These are phyloP conservation scores for Elongisporangium undulatum DNA, from an alignment of 352 stramenopile genomes.

Conservation along the genomic window DNA sequence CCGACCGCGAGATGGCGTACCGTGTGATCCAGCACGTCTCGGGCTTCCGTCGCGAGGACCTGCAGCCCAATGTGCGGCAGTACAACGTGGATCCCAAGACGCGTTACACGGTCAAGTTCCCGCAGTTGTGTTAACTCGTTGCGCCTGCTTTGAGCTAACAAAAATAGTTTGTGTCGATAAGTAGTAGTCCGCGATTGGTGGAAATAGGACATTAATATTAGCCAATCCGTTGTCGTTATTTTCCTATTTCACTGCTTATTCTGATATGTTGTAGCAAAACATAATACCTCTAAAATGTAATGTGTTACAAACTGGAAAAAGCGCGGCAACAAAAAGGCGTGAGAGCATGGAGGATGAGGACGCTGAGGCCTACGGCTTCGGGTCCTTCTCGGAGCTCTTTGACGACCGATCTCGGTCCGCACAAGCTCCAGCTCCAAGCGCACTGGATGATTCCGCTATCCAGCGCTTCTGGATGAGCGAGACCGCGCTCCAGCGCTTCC, in stretches of 20 bases:
- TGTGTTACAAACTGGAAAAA: neutral
- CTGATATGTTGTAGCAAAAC: neutral
- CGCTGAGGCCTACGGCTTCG: conserved; percentile 68
- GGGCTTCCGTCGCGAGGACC: conserved; percentile 61
- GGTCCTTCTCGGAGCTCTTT: conserved; percentile 62
- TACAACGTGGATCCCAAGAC: conserved; percentile 74
- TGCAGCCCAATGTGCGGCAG: conserved; percentile 82
- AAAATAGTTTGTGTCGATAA: neutral
- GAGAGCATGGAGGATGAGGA: conserved; percentile 54
- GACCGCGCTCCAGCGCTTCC: conserved; percentile 29
- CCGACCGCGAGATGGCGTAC: conserved; percentile 74
- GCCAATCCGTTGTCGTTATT: neutral
- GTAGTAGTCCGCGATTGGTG: neutral
- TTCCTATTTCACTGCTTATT: neutral
- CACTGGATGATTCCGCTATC: conserved; percentile 29
- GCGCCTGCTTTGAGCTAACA: neutral
- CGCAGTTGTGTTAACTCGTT: conserved; percentile 33
- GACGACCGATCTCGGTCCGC: conserved; percentile 2
- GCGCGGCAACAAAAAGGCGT: conserved; percentile 3
- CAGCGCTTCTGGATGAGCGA: conserved; percentile 50
- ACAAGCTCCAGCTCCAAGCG: conserved; percentile 5
- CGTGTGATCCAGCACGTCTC: conserved; percentile 74
- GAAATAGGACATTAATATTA: neutral
- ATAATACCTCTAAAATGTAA: neutral
- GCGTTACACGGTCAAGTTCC: conserved; percentile 77